A percentile compares a stretch with the other conserved stretches of the same genome.
These are phyloP conservation scores for Penicillium italicum DNA, from an alignment of 2,329 filamentous ascomycete species.

Conservation along the genomic window DNA sequence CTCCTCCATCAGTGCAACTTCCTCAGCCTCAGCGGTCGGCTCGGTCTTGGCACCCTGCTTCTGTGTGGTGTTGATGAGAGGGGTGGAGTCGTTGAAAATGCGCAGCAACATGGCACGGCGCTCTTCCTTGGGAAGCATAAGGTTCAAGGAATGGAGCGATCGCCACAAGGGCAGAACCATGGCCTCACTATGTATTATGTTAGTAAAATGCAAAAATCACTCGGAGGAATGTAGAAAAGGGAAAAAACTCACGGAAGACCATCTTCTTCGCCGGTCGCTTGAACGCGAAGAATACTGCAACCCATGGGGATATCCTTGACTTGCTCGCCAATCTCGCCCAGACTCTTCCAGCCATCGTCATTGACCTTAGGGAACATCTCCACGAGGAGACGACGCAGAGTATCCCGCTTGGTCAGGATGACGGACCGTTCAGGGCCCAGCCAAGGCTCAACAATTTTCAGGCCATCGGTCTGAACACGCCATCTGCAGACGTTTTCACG, in stretches of 20 bases:
- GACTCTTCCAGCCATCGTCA: conserved; percentile 66
- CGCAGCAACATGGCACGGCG: conserved; percentile 85
- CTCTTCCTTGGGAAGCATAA: conserved; percentile 98
- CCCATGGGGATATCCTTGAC: conserved; percentile 79
- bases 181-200: conserved; percentile 53
- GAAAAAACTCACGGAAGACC: conserved; percentile 49
- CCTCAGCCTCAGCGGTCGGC: conserved; percentile 30
- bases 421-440: conserved; percentile 75
- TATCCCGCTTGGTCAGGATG: conserved; percentile 70
- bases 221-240: neutral
- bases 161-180: conserved; percentile 94
- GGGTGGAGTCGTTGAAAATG: conserved; percentile 84
- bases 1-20: conserved; percentile 37
- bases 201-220: conserved; percentile 11
- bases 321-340: conserved; percentile 83
- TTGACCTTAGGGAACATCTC: conserved; percentile 96
- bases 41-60: conserved; percentile 24
- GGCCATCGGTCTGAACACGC: conserved; percentile 92
- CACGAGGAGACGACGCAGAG: conserved; percentile 74
- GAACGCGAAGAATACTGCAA: conserved; percentile 83
- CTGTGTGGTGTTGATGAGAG: conserved; percentile 63
- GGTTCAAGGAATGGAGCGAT: conserved; percentile 83
- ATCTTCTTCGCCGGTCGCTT: conserved; percentile 63
- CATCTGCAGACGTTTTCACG: conserved; percentile 82
- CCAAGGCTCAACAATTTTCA: conserved; percentile 87